These are phyloP conservation scores for Lipomyces spencermartinsiae DNA, from an alignment of 805 yeast genomes.

Conservation along the genomic window DNA sequence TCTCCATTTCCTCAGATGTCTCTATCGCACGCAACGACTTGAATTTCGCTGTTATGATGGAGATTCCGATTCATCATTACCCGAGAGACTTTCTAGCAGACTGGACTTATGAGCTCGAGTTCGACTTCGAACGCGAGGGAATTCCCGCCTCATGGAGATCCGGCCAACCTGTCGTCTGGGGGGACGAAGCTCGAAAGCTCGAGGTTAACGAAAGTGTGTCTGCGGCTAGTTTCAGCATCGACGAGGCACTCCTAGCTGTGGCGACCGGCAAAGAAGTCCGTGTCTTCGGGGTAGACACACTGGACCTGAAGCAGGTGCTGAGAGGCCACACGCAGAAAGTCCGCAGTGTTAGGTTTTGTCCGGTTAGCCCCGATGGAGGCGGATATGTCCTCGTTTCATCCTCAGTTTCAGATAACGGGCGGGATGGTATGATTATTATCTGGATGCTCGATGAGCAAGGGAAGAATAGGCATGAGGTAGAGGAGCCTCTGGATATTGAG, in stretches of 20 bases:
- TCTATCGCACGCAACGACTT: too few relatives aligned
- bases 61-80: too few relatives aligned
- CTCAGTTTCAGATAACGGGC: background rate
- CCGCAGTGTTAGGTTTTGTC: background rate
- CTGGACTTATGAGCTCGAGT: background rate
- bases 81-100: background rate
- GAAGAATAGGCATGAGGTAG: background rate
- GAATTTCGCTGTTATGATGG: too few relatives aligned
- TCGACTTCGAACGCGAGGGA: background rate
- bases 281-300: background rate
- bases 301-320: background rate
- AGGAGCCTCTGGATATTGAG: background rate
- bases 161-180: background rate
- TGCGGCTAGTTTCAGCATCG: background rate
- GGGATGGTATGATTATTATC: background rate
- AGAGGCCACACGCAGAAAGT: background rate
- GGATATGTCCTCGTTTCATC: background rate
- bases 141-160: background rate
- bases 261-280: background rate
- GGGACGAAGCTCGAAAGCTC: constrained; percentile 1
- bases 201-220: background rate
- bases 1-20: too few relatives aligned
- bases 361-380: background rate
- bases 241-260: background rate
- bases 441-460: background rate